Evolutionary conservation across 83 land plant genomes (phyloP).

Genomic region (Thuja plicata): DNA sequence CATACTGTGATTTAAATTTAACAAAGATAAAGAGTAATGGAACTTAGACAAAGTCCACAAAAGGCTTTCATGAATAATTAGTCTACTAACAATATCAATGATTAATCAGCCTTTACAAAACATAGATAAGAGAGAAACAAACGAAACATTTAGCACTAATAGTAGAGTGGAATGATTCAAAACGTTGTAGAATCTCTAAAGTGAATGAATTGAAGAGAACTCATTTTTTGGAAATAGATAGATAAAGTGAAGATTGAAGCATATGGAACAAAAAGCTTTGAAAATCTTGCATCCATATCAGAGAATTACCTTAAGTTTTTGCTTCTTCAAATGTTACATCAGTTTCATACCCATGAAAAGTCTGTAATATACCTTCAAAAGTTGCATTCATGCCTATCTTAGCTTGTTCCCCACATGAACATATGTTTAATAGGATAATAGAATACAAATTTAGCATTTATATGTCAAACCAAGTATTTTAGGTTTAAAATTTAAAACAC

Average conservation of each 20-base stretch:
- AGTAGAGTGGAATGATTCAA: background rate
- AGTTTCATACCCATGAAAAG: slow-evolving; percentile 63
- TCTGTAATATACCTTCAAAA: slow-evolving; percentile 72
- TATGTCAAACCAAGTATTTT: background rate
- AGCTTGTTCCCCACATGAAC: slow-evolving; percentile 43
- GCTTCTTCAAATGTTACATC: slow-evolving; percentile 70
- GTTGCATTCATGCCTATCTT: slow-evolving; percentile 70
- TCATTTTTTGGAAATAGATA: background rate
- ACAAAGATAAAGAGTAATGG: background rate
- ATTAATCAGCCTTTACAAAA: background rate
- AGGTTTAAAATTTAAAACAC: background rate
- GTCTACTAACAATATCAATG: background rate
- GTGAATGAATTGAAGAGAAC: background rate
- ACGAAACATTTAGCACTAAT: background rate
- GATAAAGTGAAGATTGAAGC: background rate
- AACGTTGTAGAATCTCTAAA: background rate
- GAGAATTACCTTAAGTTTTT: slow-evolving; percentile 61
- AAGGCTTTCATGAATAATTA: background rate
- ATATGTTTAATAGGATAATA: background rate
- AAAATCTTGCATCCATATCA: background rate
- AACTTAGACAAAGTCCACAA: background rate
- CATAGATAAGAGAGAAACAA: background rate
- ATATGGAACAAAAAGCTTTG: background rate
- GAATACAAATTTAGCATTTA: background rate
- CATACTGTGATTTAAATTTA: background rate